These are phyloP conservation scores for Pseudovirgaria hyperparasitica DNA, from an alignment of 2,329 filamentous ascomycete genomes.

Conservation along the genomic window DNA sequence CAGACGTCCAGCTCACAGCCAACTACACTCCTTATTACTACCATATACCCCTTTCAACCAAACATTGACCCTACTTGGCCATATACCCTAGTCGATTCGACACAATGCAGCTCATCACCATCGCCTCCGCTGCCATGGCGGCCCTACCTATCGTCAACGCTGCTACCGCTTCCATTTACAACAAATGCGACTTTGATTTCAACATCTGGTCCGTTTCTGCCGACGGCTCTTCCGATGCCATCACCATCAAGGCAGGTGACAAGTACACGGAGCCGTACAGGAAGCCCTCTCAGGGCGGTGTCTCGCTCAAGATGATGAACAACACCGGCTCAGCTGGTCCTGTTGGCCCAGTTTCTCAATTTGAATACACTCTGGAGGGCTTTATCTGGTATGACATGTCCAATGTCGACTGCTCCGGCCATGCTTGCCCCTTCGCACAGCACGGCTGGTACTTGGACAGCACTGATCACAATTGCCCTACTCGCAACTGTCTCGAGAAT, in stretches of 20 bases:
- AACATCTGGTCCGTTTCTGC: constrained; percentile 23
- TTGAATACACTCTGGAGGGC: too few relatives aligned
- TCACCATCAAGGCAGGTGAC: constrained; percentile 14
- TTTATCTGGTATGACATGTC: constrained; percentile 16
- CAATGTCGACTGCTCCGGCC: constrained; percentile 20
- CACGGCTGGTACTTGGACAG: constrained; percentile 21
- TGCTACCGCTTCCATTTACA: constrained; percentile 14
- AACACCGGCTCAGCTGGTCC: constrained; percentile 12
- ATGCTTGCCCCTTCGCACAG: constrained; percentile 18
- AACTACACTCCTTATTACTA: too few relatives aligned
- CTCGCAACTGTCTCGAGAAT: constrained; percentile 13
- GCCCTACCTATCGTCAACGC: constrained; percentile 19
- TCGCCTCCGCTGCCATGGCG: constrained; percentile 15
- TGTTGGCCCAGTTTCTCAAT: too few relatives aligned
- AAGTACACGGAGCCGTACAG: constrained; percentile 21
- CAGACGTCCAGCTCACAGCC: too few relatives aligned
- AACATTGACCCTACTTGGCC: too few relatives aligned
- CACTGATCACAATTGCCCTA: constrained; percentile 18
- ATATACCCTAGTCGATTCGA: too few relatives aligned
- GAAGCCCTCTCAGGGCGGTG: constrained; percentile 11
- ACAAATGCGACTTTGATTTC: constrained; percentile 24
- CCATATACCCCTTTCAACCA: too few relatives aligned
- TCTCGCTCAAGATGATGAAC: constrained; percentile 29
- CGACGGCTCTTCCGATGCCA: constrained; percentile 8
- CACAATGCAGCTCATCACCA: constrained; percentile 22